Evolutionary conservation across 257 asterid species (phyloP).

Genomic region (Nicotiana benthamiana): DNA sequence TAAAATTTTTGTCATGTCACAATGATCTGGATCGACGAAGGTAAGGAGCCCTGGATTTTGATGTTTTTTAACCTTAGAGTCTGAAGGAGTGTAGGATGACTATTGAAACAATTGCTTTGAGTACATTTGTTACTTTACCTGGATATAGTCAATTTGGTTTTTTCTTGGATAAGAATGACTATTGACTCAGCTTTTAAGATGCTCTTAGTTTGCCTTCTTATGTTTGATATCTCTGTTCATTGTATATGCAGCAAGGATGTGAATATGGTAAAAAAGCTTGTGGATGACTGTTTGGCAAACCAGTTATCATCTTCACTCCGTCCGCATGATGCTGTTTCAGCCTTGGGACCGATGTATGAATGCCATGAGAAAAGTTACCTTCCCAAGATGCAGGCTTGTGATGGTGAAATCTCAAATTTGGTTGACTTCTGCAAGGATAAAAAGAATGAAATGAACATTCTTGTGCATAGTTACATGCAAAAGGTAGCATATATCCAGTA

Average conservation of each 20-base stretch:
- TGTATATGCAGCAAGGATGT: constrained; percentile 79
- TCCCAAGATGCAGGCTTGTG: constrained; percentile 80
- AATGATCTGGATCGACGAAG: neutral
- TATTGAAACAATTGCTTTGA: neutral
- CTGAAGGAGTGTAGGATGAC: neutral
- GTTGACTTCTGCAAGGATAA: constrained; percentile 68
- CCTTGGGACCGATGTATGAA: constrained; percentile 95
- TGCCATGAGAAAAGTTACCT: constrained; percentile 72
- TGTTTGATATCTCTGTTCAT: neutral
- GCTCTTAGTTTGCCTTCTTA: neutral
- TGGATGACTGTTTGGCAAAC: constrained; percentile 74
- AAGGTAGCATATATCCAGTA: constrained; percentile 81
- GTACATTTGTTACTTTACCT: neutral
- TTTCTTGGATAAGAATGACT: neutral
- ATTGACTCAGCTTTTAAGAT: neutral
- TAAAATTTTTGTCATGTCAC: neutral
- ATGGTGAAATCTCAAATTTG: constrained; percentile 48
- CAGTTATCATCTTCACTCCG: constrained; percentile 80
- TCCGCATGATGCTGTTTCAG: constrained; percentile 98
- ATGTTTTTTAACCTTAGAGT: neutral
- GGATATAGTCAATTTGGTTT: neutral
- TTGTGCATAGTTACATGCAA: constrained; percentile 87
- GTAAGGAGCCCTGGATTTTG: too few species aligned
- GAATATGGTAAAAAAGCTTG: constrained; percentile 84
- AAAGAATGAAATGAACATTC: constrained; percentile 81